Evolutionary conservation across 306 rosid genomes (phyloP), one percentile per base, ranked within the genome.

Genomic region (Pterocarpus macrocarpus): DNA sequence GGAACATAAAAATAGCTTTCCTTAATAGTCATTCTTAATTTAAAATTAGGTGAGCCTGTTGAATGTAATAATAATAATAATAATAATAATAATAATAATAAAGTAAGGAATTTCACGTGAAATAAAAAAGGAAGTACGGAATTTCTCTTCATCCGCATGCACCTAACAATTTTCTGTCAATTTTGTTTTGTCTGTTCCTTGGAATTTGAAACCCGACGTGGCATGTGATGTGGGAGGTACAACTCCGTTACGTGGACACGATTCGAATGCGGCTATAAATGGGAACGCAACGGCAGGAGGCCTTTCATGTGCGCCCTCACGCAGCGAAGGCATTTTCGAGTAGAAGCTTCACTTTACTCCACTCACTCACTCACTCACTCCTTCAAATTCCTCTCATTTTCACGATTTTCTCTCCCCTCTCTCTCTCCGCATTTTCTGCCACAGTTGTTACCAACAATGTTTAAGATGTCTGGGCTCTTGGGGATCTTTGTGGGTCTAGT

Each of bases 261-360:
- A 70, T 35, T 7, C 61, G 15, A 80, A 34, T 5, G 30, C 8
- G 78, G 84, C 87, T 94, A 94, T 89, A 94, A 92, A 92, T 90
- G 88, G 28, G 79, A 79, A 67, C 64, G 7, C 65, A 12, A 56
- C 69, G 1, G 35, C 7, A 57, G 4, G 36, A 33, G 41, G 44
- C 38, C 2, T 49, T 30, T 78, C 77, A 3, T 39, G 67, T 65
- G 80, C 59, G 38, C 59, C 75, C 44, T 77, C 69, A 59, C 10
- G 3, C 14, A 41, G 66, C 1, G 57, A 64, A 53, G 63, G 69
- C 81, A 74, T 45, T 75, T 80, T 45, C 30, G 64, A 80, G 84
- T 10, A 53, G 85, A 80, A 83, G 53, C 78, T 69, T 76, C 85
- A 47, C 88, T 62, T 43, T 2, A 4, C 43, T 2, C 4, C 4